phyloP scores from a whole-genome alignment of 2,329 filamentous ascomycete genomes.

The Fusarium stilboides region DNA sequence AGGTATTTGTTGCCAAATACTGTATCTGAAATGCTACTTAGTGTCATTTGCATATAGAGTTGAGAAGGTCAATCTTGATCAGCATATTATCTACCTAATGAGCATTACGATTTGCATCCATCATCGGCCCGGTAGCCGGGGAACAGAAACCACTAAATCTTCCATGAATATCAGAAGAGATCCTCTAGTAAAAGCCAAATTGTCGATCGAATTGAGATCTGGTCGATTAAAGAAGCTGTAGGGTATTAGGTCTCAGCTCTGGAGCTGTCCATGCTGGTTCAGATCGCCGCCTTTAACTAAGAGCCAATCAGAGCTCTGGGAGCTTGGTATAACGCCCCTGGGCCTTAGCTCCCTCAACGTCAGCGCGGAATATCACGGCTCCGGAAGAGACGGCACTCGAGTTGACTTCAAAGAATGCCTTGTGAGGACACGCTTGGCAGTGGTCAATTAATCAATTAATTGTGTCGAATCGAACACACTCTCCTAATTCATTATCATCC shows the following conservation, averaged over 20 bases:
- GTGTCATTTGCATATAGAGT: too few relatives aligned
- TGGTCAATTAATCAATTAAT: not conserved
- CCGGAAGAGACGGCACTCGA: conserved; percentile 40
- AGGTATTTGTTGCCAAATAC: too few relatives aligned
- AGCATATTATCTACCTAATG: too few relatives aligned
- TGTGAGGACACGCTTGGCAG: conserved; percentile 1
- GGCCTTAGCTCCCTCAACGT: conserved; percentile 11
- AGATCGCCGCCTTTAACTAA: not conserved
- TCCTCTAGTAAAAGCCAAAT: not conserved
- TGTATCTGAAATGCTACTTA: too few relatives aligned
- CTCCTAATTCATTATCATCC: not conserved
- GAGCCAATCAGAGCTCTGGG: conserved; percentile 24
- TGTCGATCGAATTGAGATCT: not conserved
- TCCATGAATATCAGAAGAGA: not conserved
- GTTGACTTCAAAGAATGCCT: conserved; percentile 3
- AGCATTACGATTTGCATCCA: too few relatives aligned
- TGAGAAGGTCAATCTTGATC: too few relatives aligned
- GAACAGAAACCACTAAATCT: not conserved
- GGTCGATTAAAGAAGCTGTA: too few relatives aligned
- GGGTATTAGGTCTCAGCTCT: not conserved
- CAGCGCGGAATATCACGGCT: conserved; percentile 44
- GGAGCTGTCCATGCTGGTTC: not conserved
- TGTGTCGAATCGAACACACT: not conserved
- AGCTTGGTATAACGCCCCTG: conserved; percentile 11
- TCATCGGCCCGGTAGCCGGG: too few relatives aligned